Base-by-base conservation (phyloP, 257 asterid genomes). In the Ehretia macrophylla region DNA sequence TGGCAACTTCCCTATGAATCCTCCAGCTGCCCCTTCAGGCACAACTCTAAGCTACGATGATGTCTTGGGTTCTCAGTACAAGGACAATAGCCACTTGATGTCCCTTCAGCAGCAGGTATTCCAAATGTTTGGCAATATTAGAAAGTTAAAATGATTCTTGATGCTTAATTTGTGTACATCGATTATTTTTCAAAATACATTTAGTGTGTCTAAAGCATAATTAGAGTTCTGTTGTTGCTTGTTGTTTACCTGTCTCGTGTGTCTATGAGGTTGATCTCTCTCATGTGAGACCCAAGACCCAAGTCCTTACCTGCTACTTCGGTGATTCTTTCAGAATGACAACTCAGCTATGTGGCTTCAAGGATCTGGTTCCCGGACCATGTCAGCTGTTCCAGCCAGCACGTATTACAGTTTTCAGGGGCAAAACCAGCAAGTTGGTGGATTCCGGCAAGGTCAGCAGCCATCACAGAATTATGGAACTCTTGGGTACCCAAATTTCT, bases 71-170 rank as follows among this genome's bases (percentile, higher is more conserved):
- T 84, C 96, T 72, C 96, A 83, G 75, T 82, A 74, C 86, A 84
- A 81, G 84, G 95, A 90, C 49, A 74, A 9, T 44, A 82, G 67
- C 71, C 87, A 79, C 66, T 71, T 83, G 63, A 79, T 72, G 63
- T 73, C 96, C 8, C 92, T 82, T 69, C 97, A 84, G 74, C 95
- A 90, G 88, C 95, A 89, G 89, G 95, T 83, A 86, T 8, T 51
- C 23, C 59, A 4, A 20, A 32, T 22, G 23, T 27, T 40, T 64
- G 38, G 22, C 22, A 42, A 44, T 55, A 42, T 10, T 39, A 18
- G 45, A 51, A 9, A 14, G 21, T 38, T 11, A n/a, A 17, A 40
- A 57, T 32, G 52, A 13, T 62, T 18, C 52, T 5, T 40, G 23
- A 13, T 56, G 14, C 10, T n/a, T 17, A 37, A 14, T 13, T n/a